Evolutionary conservation across 2,329 filamentous ascomycete genomes (phyloP).

Genomic region (Cladosporium sp.): DNA sequence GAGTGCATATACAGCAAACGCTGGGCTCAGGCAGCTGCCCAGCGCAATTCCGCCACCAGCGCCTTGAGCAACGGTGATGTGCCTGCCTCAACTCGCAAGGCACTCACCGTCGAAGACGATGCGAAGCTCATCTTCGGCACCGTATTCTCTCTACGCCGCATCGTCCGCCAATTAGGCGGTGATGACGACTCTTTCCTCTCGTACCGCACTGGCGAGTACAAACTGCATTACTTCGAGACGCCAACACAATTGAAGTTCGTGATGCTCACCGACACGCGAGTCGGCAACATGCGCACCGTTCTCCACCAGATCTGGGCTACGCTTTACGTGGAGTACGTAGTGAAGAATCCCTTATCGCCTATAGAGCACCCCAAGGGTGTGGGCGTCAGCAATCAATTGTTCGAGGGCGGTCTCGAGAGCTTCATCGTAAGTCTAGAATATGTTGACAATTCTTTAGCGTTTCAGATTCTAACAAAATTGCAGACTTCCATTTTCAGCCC

Average conservation of each 20-base stretch:
- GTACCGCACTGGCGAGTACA: conserved; percentile 91
- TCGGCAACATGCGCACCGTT: conserved; percentile 86
- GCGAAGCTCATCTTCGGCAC: conserved; percentile 97
- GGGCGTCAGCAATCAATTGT: conserved; percentile 61
- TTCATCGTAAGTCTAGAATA: conserved; percentile 54
- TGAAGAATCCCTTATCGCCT: conserved; percentile 60
- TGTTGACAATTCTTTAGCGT: too few relatives aligned
- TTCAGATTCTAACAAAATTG: background rate
- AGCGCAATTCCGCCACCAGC: conserved; percentile 46
- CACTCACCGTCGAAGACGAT: conserved; percentile 65
- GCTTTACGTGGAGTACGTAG: conserved; percentile 88
- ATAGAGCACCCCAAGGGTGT: conserved; percentile 57
- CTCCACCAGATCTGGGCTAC: conserved; percentile 98
- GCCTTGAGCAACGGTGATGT: conserved; percentile 41
- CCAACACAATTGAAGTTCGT: conserved; percentile 93
- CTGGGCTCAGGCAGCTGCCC: conserved; percentile 60
- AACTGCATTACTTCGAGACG: conserved; percentile 98
- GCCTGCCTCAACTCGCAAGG: conserved; percentile 18
- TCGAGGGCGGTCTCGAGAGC: conserved; percentile 65
- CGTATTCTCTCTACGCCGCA: conserved; percentile 92
- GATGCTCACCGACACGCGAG: conserved; percentile 87
- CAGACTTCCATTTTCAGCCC: background rate
- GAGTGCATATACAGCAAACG: conserved; percentile 94
- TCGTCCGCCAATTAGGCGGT: conserved; percentile 91
- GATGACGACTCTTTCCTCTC: conserved; percentile 89